These are phyloP conservation scores for Coniochaeta pulveracea DNA, from an alignment of 2,329 filamentous ascomycete species.

Conservation along the genomic window DNA sequence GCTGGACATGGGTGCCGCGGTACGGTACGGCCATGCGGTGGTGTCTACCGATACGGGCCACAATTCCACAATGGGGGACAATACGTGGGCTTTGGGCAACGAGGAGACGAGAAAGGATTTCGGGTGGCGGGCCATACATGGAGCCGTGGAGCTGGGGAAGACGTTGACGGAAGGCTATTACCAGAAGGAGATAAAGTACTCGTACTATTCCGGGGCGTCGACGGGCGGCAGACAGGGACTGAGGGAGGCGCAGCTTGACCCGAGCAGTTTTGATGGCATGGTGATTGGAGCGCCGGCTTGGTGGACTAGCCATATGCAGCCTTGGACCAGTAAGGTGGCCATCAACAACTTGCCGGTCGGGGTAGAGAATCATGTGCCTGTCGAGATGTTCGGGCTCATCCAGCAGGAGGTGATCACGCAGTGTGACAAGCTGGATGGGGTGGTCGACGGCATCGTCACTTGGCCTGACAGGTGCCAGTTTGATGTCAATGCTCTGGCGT, in stretches of 20 bases:
- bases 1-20: slow-evolving; percentile 14
- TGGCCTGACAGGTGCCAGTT: slow-evolving; percentile 32
- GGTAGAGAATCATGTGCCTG: slow-evolving; percentile 29
- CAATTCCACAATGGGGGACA: slow-evolving; percentile 18
- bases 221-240: slow-evolving; percentile 46
- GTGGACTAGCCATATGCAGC: slow-evolving; percentile 34
- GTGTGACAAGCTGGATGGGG: slow-evolving; percentile 37
- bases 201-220: slow-evolving; percentile 44
- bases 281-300: slow-evolving; percentile 36
- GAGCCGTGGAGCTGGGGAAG: slow-evolving; percentile 35
- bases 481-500: slow-evolving; percentile 21
- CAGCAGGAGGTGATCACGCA: slow-evolving; percentile 31
- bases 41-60: slow-evolving; percentile 33
- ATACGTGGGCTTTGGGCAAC: slow-evolving; percentile 26
- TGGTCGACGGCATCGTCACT: slow-evolving; percentile 36
- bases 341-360: slow-evolving; percentile 33
- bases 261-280: slow-evolving; percentile 44
- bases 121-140: slow-evolving; percentile 31
- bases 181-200: slow-evolving; percentile 25
- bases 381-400: slow-evolving; percentile 30
- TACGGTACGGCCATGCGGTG: slow-evolving; percentile 26
- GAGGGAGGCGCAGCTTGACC: slow-evolving; percentile 37
- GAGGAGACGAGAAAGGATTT: slow-evolving; percentile 23
- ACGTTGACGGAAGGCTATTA: slow-evolving; percentile 36
- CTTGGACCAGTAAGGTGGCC: slow-evolving; percentile 28